Evolutionary conservation across 345 rosid genomes (phyloP).

Genomic region (Salix viminalis): DNA sequence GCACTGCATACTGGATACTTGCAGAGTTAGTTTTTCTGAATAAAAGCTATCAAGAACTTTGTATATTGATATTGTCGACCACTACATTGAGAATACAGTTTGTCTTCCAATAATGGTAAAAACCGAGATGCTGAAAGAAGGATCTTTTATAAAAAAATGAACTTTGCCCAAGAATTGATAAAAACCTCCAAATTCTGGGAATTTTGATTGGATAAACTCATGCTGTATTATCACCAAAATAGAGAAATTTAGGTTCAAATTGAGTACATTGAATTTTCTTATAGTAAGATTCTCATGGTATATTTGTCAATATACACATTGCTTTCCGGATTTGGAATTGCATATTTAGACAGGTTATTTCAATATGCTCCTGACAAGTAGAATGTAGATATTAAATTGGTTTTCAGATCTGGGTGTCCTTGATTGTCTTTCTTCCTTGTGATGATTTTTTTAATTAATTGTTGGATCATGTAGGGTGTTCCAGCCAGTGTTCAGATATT

Average conservation of each 20-base stretch:
- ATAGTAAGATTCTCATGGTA: not conserved
- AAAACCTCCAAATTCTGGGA: not conserved
- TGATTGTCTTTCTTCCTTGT: not conserved
- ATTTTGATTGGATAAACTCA: not conserved
- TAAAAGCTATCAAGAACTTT: not conserved
- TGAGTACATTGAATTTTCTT: not conserved
- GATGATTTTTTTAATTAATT: not conserved
- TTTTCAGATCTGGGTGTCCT: not conserved
- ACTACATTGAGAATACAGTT: not conserved
- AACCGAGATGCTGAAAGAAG: not conserved
- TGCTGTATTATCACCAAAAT: not conserved
- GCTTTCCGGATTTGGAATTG: not conserved
- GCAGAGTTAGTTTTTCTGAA: not conserved
- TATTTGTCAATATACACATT: not conserved
- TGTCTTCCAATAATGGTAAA: not conserved
- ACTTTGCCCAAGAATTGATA: not conserved
- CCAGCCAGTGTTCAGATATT: conserved; percentile 94
- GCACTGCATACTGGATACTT: not conserved
- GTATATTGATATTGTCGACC: not conserved
- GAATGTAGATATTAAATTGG: not conserved
- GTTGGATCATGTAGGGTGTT: conserved; percentile 49
- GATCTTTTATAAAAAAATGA: not conserved
- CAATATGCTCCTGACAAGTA: not conserved
- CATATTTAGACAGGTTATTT: not conserved
- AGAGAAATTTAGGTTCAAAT: not conserved